Conservation (phyloP, 2,329 filamentous ascomycete genomes). For the Nemania sp. region DNA sequence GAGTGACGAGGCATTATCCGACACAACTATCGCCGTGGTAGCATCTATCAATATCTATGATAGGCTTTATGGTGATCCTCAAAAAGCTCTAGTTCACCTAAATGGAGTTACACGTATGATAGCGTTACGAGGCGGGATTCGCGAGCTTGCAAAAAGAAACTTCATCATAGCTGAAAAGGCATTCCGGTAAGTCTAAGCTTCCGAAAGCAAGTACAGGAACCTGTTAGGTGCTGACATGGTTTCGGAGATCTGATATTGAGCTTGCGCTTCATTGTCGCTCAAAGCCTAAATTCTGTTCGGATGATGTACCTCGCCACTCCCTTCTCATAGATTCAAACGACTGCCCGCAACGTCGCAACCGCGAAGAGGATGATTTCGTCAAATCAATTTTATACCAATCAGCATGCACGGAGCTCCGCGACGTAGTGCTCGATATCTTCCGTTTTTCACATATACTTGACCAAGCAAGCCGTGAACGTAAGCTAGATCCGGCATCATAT, state of each 20-base stretch:
- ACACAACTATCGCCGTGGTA: slow-evolving; percentile 48
- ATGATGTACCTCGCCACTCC: slow-evolving; percentile 26
- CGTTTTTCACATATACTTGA: slow-evolving; percentile 23
- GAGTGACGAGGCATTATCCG: slow-evolving; percentile 42
- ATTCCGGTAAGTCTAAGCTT: slow-evolving; percentile 24
- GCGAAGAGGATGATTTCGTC: not conserved
- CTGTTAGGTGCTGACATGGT: not conserved
- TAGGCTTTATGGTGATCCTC: slow-evolving; percentile 31
- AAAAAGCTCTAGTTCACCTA: slow-evolving; percentile 35
- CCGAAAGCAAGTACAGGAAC: not conserved
- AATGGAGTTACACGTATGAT: slow-evolving; percentile 28
- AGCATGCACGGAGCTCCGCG: slow-evolving; percentile 25
- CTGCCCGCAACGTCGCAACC: not conserved
- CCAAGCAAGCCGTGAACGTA: slow-evolving; percentile 16
- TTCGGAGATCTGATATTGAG: slow-evolving; percentile 32
- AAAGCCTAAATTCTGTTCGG: slow-evolving; percentile 27
- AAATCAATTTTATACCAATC: slow-evolving; percentile 23
- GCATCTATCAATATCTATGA: slow-evolving; percentile 47
- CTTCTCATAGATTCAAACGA: slow-evolving; percentile 9
- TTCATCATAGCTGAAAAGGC: slow-evolving; percentile 33
- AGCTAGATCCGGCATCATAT: slow-evolving; percentile 27
- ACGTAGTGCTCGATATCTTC: slow-evolving; percentile 24
- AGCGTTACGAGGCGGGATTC: slow-evolving; percentile 29
- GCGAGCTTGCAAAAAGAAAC: slow-evolving; percentile 25
- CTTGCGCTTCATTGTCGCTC: slow-evolving; percentile 31